Conservation (phyloP, 2,329 filamentous ascomycete species). For the Exophiala bonariae region DNA sequence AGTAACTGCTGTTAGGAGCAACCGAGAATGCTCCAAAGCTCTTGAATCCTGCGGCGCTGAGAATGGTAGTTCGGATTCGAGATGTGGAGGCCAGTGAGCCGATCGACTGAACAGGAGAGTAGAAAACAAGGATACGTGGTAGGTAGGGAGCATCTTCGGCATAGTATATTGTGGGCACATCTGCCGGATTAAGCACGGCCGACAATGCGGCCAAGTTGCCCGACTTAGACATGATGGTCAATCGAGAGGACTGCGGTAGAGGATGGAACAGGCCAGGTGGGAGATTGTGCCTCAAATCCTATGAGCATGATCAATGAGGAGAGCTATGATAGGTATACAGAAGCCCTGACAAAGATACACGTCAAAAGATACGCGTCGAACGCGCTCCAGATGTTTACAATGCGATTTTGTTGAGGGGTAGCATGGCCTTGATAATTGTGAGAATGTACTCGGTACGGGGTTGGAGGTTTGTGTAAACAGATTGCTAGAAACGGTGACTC, state of each 20-base stretch:
- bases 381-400: no score
- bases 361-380: no score
- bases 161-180: slow-evolving; percentile 70
- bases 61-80: slow-evolving; percentile 90
- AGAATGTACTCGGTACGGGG: no score
- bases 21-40: slow-evolving; percentile 90
- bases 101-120: slow-evolving; percentile 84
- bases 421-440: no score
- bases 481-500: no score
- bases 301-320: no score
- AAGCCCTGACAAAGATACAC: no score
- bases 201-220: slow-evolving; percentile 29
- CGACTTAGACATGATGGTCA: slow-evolving; percentile 26
- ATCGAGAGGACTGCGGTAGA: background rate
- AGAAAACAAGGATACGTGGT: slow-evolving; percentile 83
- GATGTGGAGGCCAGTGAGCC: slow-evolving; percentile 87
- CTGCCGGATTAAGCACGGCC: slow-evolving; percentile 23
- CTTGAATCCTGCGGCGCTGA: slow-evolving; percentile 83
- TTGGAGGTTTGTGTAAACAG: no score
- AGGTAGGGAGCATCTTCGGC: slow-evolving; percentile 78
- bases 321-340: no score
- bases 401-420: no score
- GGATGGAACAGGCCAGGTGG: background rate
- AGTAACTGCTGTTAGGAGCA: slow-evolving; percentile 87
- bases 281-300: background rate